Evolutionary conservation across 108 stramenopile species (phyloP), one percentile per base, ranked within the genome.

Genomic region (Nitzschia sp.): DNA sequence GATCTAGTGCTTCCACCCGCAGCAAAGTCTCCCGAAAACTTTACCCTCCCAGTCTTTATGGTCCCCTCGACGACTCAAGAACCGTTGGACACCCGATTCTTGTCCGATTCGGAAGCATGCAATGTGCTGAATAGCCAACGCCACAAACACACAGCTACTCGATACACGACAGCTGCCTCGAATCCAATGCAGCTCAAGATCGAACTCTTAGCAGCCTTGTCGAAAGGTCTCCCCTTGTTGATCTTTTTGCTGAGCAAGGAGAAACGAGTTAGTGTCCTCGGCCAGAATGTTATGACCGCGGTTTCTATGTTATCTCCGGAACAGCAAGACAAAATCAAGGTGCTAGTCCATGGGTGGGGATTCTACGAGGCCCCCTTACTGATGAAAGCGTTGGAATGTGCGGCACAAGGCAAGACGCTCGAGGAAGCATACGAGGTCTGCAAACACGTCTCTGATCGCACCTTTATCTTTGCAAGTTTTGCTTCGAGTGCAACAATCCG

Each of bases 171-270:
- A 21, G 75, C 75, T 16, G 69, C 75, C 15, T 56, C 69, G 16
- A 70, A 62, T 54, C 75, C 75, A 29, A 76, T 76, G 75, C 75
- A 76, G 63, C 47, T 76, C 31, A 76, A 76, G 41, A 76, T 76
- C 46, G 75, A 76, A 58, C 21, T 76, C 6, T 23, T 76, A 21
- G 46, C 38, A 6, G 75, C 75, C 31, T 32, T 76, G 15, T 5
- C 62, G 16, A 76, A 63, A 36, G 69, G 75, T 3, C 58, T 68
- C 34, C 75, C 75, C 15, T 5, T 76, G 1, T 41, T 76, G 45
- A 13, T 69, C 11, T 45, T 70, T 19, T 34, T 71, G 13, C 1
- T 76, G 11, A 53, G 50, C 28, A 45, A 58, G 27, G 69, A 70
- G n/a, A 76, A 76, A 29, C 67, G 68, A 17, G 8, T 76, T 17